A percentile compares a stretch with the other conserved stretches of the same genome.
These are phyloP conservation scores for Corymbia calophylla DNA, from an alignment of 441 rosid genomes.

Conservation along the genomic window DNA sequence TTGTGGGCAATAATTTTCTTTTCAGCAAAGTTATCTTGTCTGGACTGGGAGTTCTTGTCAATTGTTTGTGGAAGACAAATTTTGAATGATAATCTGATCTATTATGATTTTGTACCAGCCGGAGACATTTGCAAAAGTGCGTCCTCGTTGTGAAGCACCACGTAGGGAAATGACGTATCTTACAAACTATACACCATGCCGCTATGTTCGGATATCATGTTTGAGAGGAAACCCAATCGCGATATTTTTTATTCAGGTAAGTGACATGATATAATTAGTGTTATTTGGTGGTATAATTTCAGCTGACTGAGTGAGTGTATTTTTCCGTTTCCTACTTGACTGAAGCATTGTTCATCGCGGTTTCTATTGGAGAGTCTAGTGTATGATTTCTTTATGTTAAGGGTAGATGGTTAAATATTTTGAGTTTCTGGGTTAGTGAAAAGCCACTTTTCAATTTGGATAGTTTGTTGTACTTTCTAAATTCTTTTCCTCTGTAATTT, in stretches of 20 bases:
- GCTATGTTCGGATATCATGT: constrained; percentile 80
- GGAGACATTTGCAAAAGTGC: constrained; percentile 74
- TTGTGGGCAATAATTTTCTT: not conserved
- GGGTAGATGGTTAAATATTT: not conserved
- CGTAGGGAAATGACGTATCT: constrained; percentile 84
- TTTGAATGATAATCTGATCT: not conserved
- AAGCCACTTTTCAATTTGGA: not conserved
- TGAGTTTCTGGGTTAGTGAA: not conserved
- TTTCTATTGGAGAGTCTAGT: not conserved
- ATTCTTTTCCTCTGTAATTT: not conserved
- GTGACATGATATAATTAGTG: not conserved
- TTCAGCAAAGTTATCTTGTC: not conserved
- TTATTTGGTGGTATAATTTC: not conserved
- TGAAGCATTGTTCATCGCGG: not conserved
- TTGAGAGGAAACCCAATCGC: constrained; percentile 89
- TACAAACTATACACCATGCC: constrained; percentile 74
- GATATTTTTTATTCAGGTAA: constrained; percentile 80
- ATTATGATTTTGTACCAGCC: constrained; percentile 43
- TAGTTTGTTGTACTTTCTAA: not conserved
- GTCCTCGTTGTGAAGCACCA: constrained; percentile 92
- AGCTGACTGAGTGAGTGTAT: not conserved
- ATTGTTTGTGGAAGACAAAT: not conserved
- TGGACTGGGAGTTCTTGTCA: not conserved
- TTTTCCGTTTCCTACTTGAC: not conserved
- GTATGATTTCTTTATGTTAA: not conserved